These are phyloP conservation scores for Trichophyton mentagrophytes DNA, from an alignment of 2,329 filamentous ascomycete genomes.

Conservation along the genomic window DNA sequence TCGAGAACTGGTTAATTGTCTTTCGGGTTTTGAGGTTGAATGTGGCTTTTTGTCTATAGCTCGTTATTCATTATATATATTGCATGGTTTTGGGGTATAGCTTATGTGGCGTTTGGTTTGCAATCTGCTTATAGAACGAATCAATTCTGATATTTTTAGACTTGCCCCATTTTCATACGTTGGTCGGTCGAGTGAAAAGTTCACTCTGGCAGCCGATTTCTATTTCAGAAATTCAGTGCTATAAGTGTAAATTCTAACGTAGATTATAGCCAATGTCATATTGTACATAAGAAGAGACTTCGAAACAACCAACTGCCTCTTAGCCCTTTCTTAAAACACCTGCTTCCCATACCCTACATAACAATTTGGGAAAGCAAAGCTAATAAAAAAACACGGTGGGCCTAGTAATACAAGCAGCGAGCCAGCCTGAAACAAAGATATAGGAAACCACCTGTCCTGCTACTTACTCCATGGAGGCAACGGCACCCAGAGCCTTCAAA, in stretches of 20 bases:
- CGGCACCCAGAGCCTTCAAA: constrained; percentile 84
- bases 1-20: not conserved
- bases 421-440: constrained; percentile 1
- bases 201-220: no score
- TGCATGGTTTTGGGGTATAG: not conserved
- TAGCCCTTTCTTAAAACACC: not conserved
- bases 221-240: no score
- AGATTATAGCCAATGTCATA: constrained; percentile 1
- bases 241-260: not conserved
- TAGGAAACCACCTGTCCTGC: not conserved
- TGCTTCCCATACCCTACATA: constrained; percentile 2
- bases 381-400: not conserved
- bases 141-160: not conserved
- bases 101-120: not conserved
- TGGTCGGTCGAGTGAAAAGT: not conserved
- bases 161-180: not conserved
- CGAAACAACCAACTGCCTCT: not conserved
- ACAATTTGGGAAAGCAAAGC: not conserved
- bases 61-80: not conserved
- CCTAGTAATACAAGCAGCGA: constrained; percentile 4
- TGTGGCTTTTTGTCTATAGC: not conserved
- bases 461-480: constrained; percentile 75
- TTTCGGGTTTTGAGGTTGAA: not conserved
- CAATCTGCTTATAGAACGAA: not conserved
- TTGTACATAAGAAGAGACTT: constrained; percentile 5